Conservation (phyloP, 768 basidiomycete species). For the Dentipellis sp. region DNA sequence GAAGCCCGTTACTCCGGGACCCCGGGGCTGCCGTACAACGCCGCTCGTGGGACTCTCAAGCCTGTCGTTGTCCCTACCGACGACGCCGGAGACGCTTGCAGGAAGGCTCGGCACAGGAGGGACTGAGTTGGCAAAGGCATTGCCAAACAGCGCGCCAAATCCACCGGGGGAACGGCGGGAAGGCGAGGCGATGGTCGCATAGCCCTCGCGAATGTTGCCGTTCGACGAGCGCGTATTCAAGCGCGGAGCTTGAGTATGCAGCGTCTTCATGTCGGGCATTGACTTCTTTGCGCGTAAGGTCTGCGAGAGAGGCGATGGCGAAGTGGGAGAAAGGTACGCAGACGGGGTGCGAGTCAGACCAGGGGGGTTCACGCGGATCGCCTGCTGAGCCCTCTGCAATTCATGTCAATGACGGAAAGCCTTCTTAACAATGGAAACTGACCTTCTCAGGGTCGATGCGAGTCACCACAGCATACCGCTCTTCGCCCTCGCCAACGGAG, state of each 20-base stretch:
- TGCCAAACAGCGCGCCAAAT: conserved; percentile 64
- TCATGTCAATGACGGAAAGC: background rate
- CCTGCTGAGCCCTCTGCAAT: conserved; percentile 26
- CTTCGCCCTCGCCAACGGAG: conserved; percentile 87
- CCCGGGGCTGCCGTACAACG: conserved; percentile 80
- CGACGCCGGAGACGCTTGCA: conserved; percentile 39
- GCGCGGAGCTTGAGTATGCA: conserved; percentile 73
- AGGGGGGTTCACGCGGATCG: conserved; percentile 30
- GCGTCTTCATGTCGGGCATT: conserved; percentile 94
- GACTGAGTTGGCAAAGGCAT: conserved; percentile 31
- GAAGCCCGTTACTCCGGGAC: conserved; percentile 74
- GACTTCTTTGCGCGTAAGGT: conserved; percentile 90
- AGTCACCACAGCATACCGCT: conserved; percentile 89
- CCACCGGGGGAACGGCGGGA: conserved; percentile 67
- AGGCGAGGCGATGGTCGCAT: conserved; percentile 79
- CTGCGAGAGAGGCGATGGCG: conserved; percentile 31
- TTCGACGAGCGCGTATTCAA: conserved; percentile 76
- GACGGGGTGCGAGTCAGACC: conserved; percentile 74
- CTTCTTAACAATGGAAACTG: conserved; percentile 21
- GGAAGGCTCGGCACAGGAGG: conserved; percentile 81
- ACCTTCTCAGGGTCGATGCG: conserved; percentile 81
- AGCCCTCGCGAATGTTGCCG: conserved; percentile 80
- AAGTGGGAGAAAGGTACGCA: conserved; percentile 57
- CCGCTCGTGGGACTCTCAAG: conserved; percentile 24
- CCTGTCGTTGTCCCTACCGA: conserved; percentile 28